Evolutionary conservation across 2,329 filamentous ascomycete species (phyloP).

Genomic region (Coniochaeta sp.): DNA sequence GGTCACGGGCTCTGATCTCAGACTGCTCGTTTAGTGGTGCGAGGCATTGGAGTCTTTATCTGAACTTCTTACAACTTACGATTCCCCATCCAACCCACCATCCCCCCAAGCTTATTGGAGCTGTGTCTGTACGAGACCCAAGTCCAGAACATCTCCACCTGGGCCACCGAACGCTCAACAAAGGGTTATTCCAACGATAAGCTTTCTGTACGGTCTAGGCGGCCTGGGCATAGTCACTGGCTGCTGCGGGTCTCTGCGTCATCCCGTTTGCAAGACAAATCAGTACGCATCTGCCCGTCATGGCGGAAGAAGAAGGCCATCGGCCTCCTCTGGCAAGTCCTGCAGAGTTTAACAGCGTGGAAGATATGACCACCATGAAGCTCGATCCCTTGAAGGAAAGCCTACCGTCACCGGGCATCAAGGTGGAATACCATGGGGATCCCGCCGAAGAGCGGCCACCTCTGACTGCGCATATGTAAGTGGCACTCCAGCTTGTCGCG

Average conservation of each 20-base stretch:
- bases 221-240: not conserved
- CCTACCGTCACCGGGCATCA: constrained; percentile 30
- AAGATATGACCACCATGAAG: not conserved
- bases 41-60: too few species aligned
- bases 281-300: too few species aligned
- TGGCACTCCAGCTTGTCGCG: constrained; percentile 5
- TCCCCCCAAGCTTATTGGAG: too few species aligned
- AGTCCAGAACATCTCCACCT: too few species aligned
- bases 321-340: not conserved
- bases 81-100: too few species aligned
- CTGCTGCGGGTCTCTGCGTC: not conserved
- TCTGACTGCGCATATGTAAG: constrained; percentile 35
- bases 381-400: constrained; percentile 12
- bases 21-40: too few species aligned
- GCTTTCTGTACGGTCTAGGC: not conserved
- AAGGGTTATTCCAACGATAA: too few species aligned
- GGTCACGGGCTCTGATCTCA: not conserved
- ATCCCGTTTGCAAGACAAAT: too few species aligned
- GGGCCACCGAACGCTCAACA: too few species aligned
- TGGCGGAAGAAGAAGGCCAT: not conserved
- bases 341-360: constrained; percentile 5
- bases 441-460: constrained; percentile 19
- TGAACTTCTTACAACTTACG: too few species aligned
- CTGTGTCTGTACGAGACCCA: too few species aligned
- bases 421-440: constrained; percentile 26